Evolutionary conservation across 2,329 filamentous ascomycete species (phyloP).

Genomic region (Alternaria infectoria): DNA sequence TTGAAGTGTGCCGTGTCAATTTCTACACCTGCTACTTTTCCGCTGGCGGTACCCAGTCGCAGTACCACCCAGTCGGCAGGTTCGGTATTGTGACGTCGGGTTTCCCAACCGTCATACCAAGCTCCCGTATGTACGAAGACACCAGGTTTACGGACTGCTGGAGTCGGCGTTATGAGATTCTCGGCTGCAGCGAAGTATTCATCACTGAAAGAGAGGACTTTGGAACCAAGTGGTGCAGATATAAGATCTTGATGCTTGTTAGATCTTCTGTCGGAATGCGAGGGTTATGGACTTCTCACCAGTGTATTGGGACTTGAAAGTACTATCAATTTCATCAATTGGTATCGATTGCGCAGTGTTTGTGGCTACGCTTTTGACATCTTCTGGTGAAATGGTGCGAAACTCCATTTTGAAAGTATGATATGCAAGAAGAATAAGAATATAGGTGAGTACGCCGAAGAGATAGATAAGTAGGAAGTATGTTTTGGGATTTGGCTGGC

Average conservation of each 20-base stretch:
- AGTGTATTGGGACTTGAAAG: conserved; percentile 63
- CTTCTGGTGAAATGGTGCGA: conserved; percentile 38
- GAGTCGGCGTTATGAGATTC: conserved; percentile 64
- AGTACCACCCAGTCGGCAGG: conserved; percentile 67
- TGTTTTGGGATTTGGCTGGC: conserved; percentile 1
- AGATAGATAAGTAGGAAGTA: background rate
- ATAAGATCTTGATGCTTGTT: conserved; percentile 54
- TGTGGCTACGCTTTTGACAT: conserved; percentile 35
- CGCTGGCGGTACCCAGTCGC: conserved; percentile 68
- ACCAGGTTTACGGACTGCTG: conserved; percentile 63
- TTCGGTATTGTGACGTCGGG: conserved; percentile 64
- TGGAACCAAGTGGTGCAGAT: conserved; percentile 58
- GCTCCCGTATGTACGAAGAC: conserved; percentile 66
- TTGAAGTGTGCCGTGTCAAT: conserved; percentile 83
- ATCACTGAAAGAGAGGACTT: conserved; percentile 63
- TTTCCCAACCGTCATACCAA: conserved; percentile 72
- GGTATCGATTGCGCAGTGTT: conserved; percentile 48
- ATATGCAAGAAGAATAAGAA: background rate
- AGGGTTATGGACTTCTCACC: conserved; percentile 33
- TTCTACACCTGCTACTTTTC: conserved; percentile 75
- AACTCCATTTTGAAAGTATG: conserved; percentile 37
- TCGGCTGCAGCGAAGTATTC: conserved; percentile 67
- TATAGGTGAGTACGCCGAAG: background rate
- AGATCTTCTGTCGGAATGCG: background rate
- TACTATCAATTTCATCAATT: conserved; percentile 58